These are phyloP conservation scores for Boletus tylopilopsis DNA, from an alignment of 768 basidiomycete genomes.

Conservation along the genomic window DNA sequence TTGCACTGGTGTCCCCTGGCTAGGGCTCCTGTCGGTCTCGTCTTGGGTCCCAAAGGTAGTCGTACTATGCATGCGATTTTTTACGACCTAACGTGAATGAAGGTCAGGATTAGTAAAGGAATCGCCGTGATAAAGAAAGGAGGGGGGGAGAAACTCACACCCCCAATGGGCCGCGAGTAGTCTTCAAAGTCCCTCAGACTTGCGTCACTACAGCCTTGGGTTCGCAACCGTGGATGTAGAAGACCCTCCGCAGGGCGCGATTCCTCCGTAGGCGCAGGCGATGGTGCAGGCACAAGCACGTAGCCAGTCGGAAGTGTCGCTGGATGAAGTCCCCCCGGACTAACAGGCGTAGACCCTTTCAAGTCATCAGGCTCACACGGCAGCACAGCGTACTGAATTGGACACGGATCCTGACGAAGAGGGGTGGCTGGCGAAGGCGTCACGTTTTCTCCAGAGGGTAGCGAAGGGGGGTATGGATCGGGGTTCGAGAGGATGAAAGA, in stretches of 20 bases:
- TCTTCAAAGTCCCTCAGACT: conserved; percentile 33
- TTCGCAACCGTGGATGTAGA: conserved; percentile 27
- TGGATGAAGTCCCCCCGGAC: not conserved
- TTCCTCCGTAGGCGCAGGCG: conserved; percentile 28
- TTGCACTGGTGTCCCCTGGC: conserved; percentile 2
- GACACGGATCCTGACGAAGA: not conserved
- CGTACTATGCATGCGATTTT: conserved; percentile 30
- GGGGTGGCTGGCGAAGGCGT: not conserved
- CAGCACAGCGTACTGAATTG: not conserved
- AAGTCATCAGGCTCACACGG: not conserved
- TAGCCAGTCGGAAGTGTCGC: conserved; percentile 3
- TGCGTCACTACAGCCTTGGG: conserved; percentile 20
- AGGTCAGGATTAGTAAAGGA: not conserved
- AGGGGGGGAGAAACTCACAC: conserved; percentile 17
- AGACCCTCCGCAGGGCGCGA: conserved; percentile 25
- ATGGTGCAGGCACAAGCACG: conserved; percentile 8
- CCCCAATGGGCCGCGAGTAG: conserved; percentile 31
- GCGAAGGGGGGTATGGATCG: conserved; percentile 24
- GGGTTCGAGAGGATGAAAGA: conserved; percentile 33
- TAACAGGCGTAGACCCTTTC: not conserved
- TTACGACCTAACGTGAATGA: conserved; percentile 19
- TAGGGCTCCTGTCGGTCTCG: conserved; percentile 10
- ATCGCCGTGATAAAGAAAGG: not conserved
- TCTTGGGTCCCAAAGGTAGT: conserved; percentile 33
- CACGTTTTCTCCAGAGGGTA: conserved; percentile 4